phyloP scores from a whole-genome alignment of 495 filamentous ascomycete genomes.

The Neurospora sp. region DNA sequence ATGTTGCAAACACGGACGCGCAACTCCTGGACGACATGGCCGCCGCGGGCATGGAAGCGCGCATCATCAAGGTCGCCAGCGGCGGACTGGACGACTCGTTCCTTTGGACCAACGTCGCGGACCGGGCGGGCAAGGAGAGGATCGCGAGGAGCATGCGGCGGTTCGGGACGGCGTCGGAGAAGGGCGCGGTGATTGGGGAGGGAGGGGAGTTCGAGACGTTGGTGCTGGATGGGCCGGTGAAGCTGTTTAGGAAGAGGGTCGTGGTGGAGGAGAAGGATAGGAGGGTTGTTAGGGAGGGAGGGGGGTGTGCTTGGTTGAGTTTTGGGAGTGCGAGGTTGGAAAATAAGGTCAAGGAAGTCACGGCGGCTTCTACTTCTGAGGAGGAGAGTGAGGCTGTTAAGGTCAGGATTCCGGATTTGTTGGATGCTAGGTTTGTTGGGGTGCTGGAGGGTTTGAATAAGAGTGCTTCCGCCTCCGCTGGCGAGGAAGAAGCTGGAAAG shows the following conservation, averaged over 20 bases:
- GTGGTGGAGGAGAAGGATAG: slow-evolving; percentile 46
- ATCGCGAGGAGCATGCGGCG: slow-evolving; percentile 54
- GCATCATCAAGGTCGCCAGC: slow-evolving; percentile 90
- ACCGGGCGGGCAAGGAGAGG: slow-evolving; percentile 36
- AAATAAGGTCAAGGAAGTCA: neutral
- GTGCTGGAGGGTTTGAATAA: slow-evolving; percentile 6
- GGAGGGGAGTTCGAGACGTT: slow-evolving; percentile 96
- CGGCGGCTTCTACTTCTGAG: neutral
- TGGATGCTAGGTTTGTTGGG: slow-evolving; percentile 35
- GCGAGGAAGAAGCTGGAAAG: neutral
- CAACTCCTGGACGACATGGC: slow-evolving; percentile 75
- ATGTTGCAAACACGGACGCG: slow-evolving; percentile 15
- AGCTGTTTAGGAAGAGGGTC: slow-evolving; percentile 63
- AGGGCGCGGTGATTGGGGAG: slow-evolving; percentile 73
- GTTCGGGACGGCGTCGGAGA: slow-evolving; percentile 50
- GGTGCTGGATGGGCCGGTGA: slow-evolving; percentile 65
- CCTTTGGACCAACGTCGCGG: slow-evolving; percentile 73
- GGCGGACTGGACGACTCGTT: slow-evolving; percentile 75
- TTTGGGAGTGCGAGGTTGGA: neutral
- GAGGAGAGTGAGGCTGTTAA: slow-evolving; percentile 1
- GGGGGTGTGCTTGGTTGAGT: slow-evolving; percentile 48
- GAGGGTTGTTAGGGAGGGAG: slow-evolving; percentile 51
- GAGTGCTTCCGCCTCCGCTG: neutral
- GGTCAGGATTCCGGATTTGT: slow-evolving; percentile 37
- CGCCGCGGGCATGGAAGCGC: slow-evolving; percentile 61